A percentile compares a stretch with the other conserved stretches of the same genome.
Conservation (phyloP, 768 basidiomycete species). For the Mrakia hoshinonis region DNA sequence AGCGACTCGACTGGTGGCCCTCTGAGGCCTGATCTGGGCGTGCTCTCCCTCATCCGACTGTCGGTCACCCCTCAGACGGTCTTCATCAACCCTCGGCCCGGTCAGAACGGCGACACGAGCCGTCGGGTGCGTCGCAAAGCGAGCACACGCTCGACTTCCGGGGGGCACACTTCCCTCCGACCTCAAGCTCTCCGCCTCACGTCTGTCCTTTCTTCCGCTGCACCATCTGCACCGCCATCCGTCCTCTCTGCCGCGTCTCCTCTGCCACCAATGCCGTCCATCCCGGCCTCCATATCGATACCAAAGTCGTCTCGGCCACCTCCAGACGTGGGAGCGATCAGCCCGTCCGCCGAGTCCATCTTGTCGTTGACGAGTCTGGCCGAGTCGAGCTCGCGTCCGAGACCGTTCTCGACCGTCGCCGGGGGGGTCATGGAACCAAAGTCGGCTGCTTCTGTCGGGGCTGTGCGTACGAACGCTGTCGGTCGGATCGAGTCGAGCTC, state of each 20-base stretch:
- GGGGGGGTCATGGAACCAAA: constrained; percentile 47
- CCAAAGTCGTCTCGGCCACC: background rate
- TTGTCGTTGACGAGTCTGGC: background rate
- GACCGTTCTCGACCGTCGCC: background rate
- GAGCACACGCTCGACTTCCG: constrained; percentile 14
- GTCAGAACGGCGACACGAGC: constrained; percentile 30
- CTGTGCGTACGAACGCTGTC: constrained; percentile 70
- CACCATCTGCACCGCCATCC: constrained; percentile 30
- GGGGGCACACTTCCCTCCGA: background rate
- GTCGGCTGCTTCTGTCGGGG: constrained; percentile 80
- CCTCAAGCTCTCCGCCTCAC: constrained; percentile 7
- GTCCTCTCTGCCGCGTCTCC: background rate
- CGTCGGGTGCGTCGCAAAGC: background rate
- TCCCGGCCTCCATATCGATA: constrained; percentile 3
- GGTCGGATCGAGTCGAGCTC: constrained; percentile 66
- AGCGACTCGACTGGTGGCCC: background rate
- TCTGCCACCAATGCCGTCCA: background rate
- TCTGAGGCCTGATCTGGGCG: constrained; percentile 5
- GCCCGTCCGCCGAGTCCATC: constrained; percentile 8
- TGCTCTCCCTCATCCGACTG: constrained; percentile 58
- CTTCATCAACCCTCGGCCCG: constrained; percentile 52
- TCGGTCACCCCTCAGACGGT: constrained; percentile 85
- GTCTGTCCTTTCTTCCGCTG: constrained; percentile 32
- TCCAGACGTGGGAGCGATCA: background rate
- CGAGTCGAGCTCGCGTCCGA: background rate